A percentile compares a stretch with the other conserved stretches of the same genome.
Evolutionary conservation across 169 alveolate species (phyloP).

Genomic region (Cryptosporidium viatorum): DNA sequence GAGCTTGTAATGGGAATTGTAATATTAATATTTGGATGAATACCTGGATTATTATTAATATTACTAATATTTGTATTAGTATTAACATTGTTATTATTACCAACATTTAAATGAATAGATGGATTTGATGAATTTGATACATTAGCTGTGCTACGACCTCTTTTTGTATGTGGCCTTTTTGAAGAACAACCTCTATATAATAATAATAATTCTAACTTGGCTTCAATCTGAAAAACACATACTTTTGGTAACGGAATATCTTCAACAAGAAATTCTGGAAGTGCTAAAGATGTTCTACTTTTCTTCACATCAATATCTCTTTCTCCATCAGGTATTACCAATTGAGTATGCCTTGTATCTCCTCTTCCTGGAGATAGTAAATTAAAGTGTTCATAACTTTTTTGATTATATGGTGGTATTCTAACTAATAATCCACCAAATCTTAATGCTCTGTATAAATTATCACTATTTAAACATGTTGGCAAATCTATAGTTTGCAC

Average conservation of each 20-base stretch:
- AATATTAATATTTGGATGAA: slow-evolving; percentile 5
- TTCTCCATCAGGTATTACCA: slow-evolving; percentile 75
- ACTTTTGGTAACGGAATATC: slow-evolving; percentile 74
- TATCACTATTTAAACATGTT: slow-evolving; percentile 72
- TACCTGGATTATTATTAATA: slow-evolving; percentile 4
- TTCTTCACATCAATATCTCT: slow-evolving; percentile 74
- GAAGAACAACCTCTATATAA: slow-evolving; percentile 75
- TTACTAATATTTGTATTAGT: background rate
- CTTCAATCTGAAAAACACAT: slow-evolving; percentile 72
- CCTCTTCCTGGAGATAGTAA: slow-evolving; percentile 76
- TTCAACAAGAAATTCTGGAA: slow-evolving; percentile 68
- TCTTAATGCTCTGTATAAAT: slow-evolving; percentile 67
- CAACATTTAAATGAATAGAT: background rate
- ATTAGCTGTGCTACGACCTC: slow-evolving; percentile 33
- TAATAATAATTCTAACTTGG: slow-evolving; percentile 56
- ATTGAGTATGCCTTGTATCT: slow-evolving; percentile 74
- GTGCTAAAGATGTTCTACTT: slow-evolving; percentile 73
- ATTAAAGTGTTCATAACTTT: slow-evolving; percentile 71
- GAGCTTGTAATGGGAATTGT: background rate
- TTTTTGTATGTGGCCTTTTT: slow-evolving; percentile 75
- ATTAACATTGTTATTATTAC: background rate
- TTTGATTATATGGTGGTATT: slow-evolving; percentile 74
- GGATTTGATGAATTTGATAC: background rate
- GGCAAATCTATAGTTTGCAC: slow-evolving; percentile 73
- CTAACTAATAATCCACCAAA: slow-evolving; percentile 70